Conservation (phyloP, 164 flowering plant species). For the Piper betle region DNA sequence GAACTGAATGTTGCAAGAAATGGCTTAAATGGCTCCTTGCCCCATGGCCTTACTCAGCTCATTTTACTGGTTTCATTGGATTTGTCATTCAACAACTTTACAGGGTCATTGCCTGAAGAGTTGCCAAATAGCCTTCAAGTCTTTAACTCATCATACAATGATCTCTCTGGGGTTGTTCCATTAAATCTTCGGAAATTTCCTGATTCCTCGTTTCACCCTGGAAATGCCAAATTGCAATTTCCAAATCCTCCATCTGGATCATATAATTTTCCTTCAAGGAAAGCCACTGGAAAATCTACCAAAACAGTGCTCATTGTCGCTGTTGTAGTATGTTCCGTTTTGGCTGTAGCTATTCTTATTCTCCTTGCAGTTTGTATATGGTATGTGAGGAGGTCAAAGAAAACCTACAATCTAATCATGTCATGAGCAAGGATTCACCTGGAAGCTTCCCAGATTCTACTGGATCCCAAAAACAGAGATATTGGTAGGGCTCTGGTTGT, state of each 20-base stretch:
- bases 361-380: constrained; percentile 52
- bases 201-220: constrained; percentile 75
- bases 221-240: constrained; percentile 43
- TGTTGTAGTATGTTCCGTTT: constrained; percentile 51
- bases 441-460: constrained; percentile 27
- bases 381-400: constrained; percentile 42
- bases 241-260: constrained; percentile 52
- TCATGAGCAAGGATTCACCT: constrained; percentile 24
- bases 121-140: constrained; percentile 40
- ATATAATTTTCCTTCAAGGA: constrained; percentile 14
- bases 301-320: constrained; percentile 47
- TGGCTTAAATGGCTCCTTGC: constrained; percentile 70
- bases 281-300: constrained; percentile 26
- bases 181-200: constrained; percentile 66
- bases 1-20: constrained; percentile 61
- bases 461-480: constrained; percentile 34
- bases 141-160: constrained; percentile 82
- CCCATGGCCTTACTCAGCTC: constrained; percentile 46
- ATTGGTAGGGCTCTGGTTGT: constrained; percentile 43
- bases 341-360: constrained; percentile 44
- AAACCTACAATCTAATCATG: constrained; percentile 14
- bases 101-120: constrained; percentile 69
- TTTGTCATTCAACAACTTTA: constrained; percentile 62
- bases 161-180: constrained; percentile 81
- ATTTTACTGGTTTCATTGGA: constrained; percentile 47